Base-by-base conservation (phyloP, 192 early-diverging fungal genomes). In the Coemansia sp. region DNA sequence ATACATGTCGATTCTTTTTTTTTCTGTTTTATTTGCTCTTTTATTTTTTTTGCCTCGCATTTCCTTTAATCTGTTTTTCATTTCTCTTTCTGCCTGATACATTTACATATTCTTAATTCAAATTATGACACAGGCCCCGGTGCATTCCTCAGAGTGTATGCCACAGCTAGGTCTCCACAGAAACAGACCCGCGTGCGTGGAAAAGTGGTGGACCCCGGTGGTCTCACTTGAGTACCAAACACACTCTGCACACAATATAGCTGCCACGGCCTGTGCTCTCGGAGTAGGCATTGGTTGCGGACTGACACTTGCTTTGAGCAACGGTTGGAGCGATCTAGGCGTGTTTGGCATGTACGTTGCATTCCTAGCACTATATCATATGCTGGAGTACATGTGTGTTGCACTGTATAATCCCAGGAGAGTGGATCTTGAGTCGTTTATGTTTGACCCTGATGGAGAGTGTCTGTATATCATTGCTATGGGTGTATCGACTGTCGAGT, bases 381-480 rank as follows among this genome's bases (percentile, higher is more conserved):
- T 83, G 18, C 64, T 91, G 18, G 95, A 97, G 65, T 97, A 97
- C 54, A 44, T 93, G 15, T 73, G 82, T 7, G 93, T 91, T 14
- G 93, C 92, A 5, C 71, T 94, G 53, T 90, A 87, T 55, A 85
- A 90, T 44, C 64, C 80, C 6, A 69, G 80, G 24, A 80, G 79
- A 34, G 79, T 92, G 22, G 78, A 67, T 11, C 71, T 92, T 43
- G 83, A 85, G 24, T 84, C 67, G 43, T 60, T 69, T 53, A 52
- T 59, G 56, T 58, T 70, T 29, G 61, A 48, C 37, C 55, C 71
- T 8, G 65, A 57, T 29, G 43, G 40, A 5, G 37, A 67, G 24
- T 54, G 59, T 36, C 45, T 52, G 15, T 67, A 74, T 58, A 26
- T 32, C 3, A 15, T 49, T 24, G 53, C 57, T 3, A 50, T 71